These are phyloP conservation scores for Plenodomus biglobosus DNA, from an alignment of 2,329 filamentous ascomycete species.

Conservation along the genomic window DNA sequence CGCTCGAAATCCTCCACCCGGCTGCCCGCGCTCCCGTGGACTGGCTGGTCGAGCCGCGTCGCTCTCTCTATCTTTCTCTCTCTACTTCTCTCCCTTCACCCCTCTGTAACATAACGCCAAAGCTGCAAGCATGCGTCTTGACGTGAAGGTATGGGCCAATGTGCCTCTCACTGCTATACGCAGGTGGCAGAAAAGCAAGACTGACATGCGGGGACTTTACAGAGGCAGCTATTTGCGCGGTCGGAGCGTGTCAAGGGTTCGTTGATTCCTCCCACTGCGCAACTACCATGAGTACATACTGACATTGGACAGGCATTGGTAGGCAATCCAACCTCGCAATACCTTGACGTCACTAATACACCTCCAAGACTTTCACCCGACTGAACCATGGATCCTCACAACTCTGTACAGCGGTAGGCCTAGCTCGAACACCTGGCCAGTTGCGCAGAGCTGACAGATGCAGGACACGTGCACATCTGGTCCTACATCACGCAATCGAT, in stretches of 20 bases:
- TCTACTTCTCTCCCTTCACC: slow-evolving; percentile 33
- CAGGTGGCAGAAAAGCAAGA: slow-evolving; percentile 2
- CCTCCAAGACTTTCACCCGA: slow-evolving; percentile 90
- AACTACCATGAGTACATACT: slow-evolving; percentile 16
- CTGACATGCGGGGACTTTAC: slow-evolving; percentile 49
- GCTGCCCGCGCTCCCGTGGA: slow-evolving; percentile 24
- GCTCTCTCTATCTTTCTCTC: too few relatives aligned
- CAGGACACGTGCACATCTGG: slow-evolving; percentile 98
- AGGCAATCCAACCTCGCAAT: slow-evolving; percentile 13
- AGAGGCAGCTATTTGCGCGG: slow-evolving; percentile 82
- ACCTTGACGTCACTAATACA: slow-evolving; percentile 17
- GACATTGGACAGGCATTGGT: slow-evolving; percentile 41
- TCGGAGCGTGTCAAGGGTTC: slow-evolving; percentile 84
- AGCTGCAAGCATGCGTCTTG: slow-evolving; percentile 47
- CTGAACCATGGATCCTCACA: slow-evolving; percentile 91
- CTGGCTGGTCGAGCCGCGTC: slow-evolving; percentile 47
- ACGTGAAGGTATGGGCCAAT: slow-evolving; percentile 46
- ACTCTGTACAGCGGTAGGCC: slow-evolving; percentile 87
- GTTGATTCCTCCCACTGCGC: slow-evolving; percentile 7
- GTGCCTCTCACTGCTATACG: background rate
- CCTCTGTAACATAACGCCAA: slow-evolving; percentile 30
- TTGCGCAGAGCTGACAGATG: slow-evolving; percentile 28
- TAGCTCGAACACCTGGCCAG: slow-evolving; percentile 4
- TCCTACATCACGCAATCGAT: slow-evolving; percentile 79
- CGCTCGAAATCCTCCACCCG: slow-evolving; percentile 1